phyloP scores from a whole-genome alignment of 352 stramenopile species.

The Phytopythium boreale region DNA sequence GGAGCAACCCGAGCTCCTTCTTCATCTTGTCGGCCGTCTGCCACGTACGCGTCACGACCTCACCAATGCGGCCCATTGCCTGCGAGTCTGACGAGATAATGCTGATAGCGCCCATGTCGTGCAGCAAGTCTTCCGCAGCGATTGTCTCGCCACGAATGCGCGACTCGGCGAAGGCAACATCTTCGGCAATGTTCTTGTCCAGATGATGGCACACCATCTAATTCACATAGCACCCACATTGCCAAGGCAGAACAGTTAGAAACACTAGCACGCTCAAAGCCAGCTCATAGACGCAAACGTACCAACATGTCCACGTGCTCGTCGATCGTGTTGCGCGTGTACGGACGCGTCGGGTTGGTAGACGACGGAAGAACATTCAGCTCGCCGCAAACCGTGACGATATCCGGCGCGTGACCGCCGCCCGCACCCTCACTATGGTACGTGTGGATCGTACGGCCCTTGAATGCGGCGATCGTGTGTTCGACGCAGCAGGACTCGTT shows the following conservation, averaged over 20 bases:
- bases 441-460: slow-evolving; percentile 95
- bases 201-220: slow-evolving; percentile 98
- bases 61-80: slow-evolving; percentile 96
- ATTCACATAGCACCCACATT: not conserved
- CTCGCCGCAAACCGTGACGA: slow-evolving; percentile 95
- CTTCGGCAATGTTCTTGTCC: slow-evolving; percentile 94
- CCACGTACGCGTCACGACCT: slow-evolving; percentile 97
- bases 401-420: slow-evolving; percentile 95
- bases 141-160: slow-evolving; percentile 97
- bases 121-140: slow-evolving; percentile 95
- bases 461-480: slow-evolving; percentile 94
- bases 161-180: slow-evolving; percentile 97
- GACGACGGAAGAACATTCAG: slow-evolving; percentile 94
- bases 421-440: slow-evolving; percentile 95
- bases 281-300: not conserved
- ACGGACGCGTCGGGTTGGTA: slow-evolving; percentile 96
- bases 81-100: slow-evolving; percentile 97
- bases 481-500: slow-evolving; percentile 97
- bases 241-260: not conserved
- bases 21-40: slow-evolving; percentile 99
- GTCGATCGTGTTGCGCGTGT: slow-evolving; percentile 97
- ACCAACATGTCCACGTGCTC: slow-evolving; percentile 98
- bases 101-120: slow-evolving; percentile 96
- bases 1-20: slow-evolving; percentile 84
- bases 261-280: not conserved